Evolutionary conservation across 2,329 filamentous ascomycete genomes (phyloP).

Genomic region (Exophiala viscosa): DNA sequence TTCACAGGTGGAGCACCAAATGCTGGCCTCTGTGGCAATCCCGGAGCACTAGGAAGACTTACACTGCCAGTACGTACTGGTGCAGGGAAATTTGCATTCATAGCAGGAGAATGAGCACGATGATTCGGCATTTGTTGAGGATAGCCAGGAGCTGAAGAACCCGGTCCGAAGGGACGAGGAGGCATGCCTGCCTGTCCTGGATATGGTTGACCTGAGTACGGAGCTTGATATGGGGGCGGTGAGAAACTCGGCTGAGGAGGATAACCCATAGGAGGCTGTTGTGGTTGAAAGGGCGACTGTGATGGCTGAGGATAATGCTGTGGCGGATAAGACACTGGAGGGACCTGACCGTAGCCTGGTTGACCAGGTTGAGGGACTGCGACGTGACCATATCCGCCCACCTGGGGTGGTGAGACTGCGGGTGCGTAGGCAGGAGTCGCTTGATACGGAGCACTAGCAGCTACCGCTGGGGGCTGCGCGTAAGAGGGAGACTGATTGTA

Average conservation of each 20-base stretch:
- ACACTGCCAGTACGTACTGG: constrained; percentile 48
- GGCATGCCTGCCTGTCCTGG: constrained; percentile 33
- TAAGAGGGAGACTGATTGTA: constrained; percentile 25
- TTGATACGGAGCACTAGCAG: constrained; percentile 18
- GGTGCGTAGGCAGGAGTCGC: constrained; percentile 10
- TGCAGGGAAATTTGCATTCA: constrained; percentile 29
- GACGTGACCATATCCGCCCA: constrained; percentile 22
- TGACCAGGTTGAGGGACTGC: constrained; percentile 28
- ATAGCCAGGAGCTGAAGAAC: constrained; percentile 41
- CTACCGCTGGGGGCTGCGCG: constrained; percentile 14
- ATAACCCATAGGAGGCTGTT: constrained; percentile 19
- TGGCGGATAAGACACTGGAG: constrained; percentile 19
- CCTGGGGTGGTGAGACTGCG: constrained; percentile 13
- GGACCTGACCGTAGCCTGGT: constrained; percentile 19
- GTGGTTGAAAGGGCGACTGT: constrained; percentile 23
- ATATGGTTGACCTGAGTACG: constrained; percentile 37
- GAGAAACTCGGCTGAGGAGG: constrained; percentile 33
- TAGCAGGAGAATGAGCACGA: constrained; percentile 32
- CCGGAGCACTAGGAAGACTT: constrained; percentile 53
- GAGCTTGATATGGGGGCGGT: constrained; percentile 29
- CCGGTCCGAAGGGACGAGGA: constrained; percentile 38
- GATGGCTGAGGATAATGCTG: constrained; percentile 24
- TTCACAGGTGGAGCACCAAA: constrained; percentile 54
- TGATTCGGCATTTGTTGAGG: constrained; percentile 41
- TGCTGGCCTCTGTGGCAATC: constrained; percentile 59